Base-by-base conservation (phyloP, 1,139 yeast genomes). In the Kluyveromyces sp. region DNA sequence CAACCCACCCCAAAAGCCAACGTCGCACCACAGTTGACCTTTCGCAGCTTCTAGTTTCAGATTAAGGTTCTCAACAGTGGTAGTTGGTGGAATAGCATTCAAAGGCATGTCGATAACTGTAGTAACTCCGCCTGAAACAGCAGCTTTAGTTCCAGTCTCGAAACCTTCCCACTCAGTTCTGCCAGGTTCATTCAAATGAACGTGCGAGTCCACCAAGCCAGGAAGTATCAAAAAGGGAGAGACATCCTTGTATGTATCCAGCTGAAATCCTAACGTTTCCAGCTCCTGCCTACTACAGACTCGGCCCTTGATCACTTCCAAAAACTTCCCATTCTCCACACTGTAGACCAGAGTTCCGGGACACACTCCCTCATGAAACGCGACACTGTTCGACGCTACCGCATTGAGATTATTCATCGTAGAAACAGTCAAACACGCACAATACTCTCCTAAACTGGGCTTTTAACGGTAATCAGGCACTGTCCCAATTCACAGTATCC, bases 131-230 rank as follows among this genome's bases (percentile, higher is more conserved):
- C 97, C 97, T 4, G 89, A 73, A 1, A 94, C 94, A 1, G 96
- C 96, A 2, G 95, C 83, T 58, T 80, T 80, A 1, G 96, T 88
- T 0, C 96, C 96, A 0, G 94, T 82, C 39, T 80, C 94, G 61
- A 88, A 88, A 1, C 96, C 96, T 66, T 88, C 96, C 96, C 96
- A 88, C 49, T 85, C 94, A 0, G 95, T 87, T 54, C 96, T 69
- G 3, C 96, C 96, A 0, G 96, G 96, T 64, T 88, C 96, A 63
- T 88, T 88, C 55, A 88, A 69, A 60, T 88, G 96, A 28, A 88
- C 96, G 62, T 89, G 97, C 8, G 95, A 76, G 59, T 89, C 97
- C 1, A 89, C 95, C 33, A 89, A 70, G 0, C 97, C 97, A 0
- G 97, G 96, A 70, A 89, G 70, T 11, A 89, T 73, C 25, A 76